Evolutionary conservation across 2,329 filamentous ascomycete species (phyloP).

Genomic region (Diplodia corticola): DNA sequence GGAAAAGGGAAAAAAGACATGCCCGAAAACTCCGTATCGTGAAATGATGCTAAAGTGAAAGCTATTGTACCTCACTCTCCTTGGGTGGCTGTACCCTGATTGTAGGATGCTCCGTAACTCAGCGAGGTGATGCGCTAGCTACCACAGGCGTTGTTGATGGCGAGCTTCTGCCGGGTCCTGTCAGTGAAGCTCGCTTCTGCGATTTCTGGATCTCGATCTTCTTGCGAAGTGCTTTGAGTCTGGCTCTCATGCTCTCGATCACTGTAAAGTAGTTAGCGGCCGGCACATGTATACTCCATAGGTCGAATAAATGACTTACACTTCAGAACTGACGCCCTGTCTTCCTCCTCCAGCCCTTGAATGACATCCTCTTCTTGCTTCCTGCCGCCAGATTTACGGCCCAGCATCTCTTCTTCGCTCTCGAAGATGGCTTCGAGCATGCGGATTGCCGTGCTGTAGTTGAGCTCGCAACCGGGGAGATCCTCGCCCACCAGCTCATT

Average conservation of each 20-base stretch:
- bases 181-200: slow-evolving; percentile 34
- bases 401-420: slow-evolving; percentile 62
- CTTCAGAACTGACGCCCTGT: slow-evolving; percentile 71
- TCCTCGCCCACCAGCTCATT: slow-evolving; percentile 95
- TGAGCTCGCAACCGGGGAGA: slow-evolving; percentile 81
- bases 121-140: slow-evolving; percentile 18
- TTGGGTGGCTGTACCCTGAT: neutral
- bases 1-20: slow-evolving; percentile 6
- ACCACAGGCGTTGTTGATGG: slow-evolving; percentile 12
- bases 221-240: slow-evolving; percentile 46
- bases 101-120: neutral
- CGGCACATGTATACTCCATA: neutral
- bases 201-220: slow-evolving; percentile 45
- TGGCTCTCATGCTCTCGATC: slow-evolving; percentile 47
- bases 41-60: slow-evolving; percentile 13
- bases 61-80: neutral
- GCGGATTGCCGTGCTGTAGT: slow-evolving; percentile 87
- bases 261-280: slow-evolving; percentile 34
- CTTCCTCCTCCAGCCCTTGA: slow-evolving; percentile 64
- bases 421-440: slow-evolving; percentile 96
- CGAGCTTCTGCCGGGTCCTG: slow-evolving; percentile 12
- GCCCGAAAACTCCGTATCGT: slow-evolving; percentile 20
- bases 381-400: slow-evolving; percentile 47
- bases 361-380: slow-evolving; percentile 50
- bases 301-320: slow-evolving; percentile 55